Evolutionary conservation across 2,329 filamentous ascomycete species (phyloP), one percentile per base, ranked within the genome.

Genomic region (Capronia americana): DNA sequence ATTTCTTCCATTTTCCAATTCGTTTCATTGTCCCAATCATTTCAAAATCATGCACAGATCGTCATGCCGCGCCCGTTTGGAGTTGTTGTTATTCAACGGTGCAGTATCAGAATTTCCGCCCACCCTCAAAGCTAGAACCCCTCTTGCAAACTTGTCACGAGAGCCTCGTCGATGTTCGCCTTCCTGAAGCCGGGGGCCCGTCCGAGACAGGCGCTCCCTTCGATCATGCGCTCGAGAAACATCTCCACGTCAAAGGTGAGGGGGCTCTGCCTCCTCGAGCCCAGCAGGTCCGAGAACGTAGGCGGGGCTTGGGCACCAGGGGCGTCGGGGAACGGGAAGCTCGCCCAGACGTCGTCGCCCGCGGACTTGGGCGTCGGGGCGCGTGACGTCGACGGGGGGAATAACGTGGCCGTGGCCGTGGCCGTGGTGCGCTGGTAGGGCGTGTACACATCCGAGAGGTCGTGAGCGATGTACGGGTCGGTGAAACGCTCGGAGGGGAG

Each of bases 161-260:
- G 67, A 4, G 77, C 76, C 26, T 73, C 64, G 51, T 79, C 76
- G 4, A 79, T 75, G 57, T 76, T 72, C 14, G 66, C 68, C 28
- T 74, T 67, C n/a, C 74, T 70, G 61, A 77, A 77, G 0, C 77
- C 77, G 7, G 77, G 77, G 2, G 77, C 76, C 14, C 76, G 74
- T 23, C 76, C 76, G 3, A 78, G 71, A 53, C 76, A 74, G n/a
- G 74, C 70, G 41, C 73, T 60, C n/a, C 72, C 72, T 17, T 68
- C 59, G 2, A 74, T 65, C 41, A 78, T 72, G 17, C 71, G 74
- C 74, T 67, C 66, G 10, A 71, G 63, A 46, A 71, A 70, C 54
- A 61, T 61, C 30, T 71, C 69, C 26, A 72, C 69, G 32, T 72
- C 70, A 34, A 72, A 69, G 2, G 65, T 72, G 5, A 70, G 30